Evolutionary conservation across 225 moss, liverwort and hornwort species (phyloP), one percentile per base, ranked within the genome.

Genomic region (Sphagnum contortum): DNA sequence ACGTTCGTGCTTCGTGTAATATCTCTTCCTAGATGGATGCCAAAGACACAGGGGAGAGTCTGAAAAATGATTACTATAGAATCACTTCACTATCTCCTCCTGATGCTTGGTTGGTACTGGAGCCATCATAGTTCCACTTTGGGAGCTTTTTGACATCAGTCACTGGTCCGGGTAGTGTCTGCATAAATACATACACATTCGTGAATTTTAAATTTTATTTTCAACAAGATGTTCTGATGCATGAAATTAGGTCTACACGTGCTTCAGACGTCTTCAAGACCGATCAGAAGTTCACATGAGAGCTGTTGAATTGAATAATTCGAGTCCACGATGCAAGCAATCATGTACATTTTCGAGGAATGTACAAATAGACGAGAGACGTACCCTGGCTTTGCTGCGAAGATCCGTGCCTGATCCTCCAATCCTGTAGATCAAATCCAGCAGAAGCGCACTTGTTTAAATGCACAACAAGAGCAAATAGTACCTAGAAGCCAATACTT

Each of bases 71-170:
- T 64, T 62, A 82, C 81, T 77, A 66, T 3, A 83, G 59, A 61
- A 83, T 83, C 11, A 83, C 83, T 62, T 83, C 83, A 55, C 75
- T 75, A 57, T 83, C 83, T 6, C 56, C 51, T n/a, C 83, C 83
- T 0, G 72, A 64, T 47, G 83, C 83, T 67, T 83, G 83, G 8
- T 55, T 57, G 3, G 83, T 83, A 63, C 80, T 80, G 2, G 76
- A 76, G 44, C 83, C 83, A 29, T 83, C 83, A 48, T 75, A 83
- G 64, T 83, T 83, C 83, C 83, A 83, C 14, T 59, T 75, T 8
- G 77, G 77, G 48, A 83, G 47, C 48, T 77, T 73, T 8, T 48
- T 29, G 7, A 64, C 5, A 50, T 60, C 68, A 3, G 48, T 77
- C 12, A 83, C 67, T 29, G 77, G 76, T 44, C 74, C 74, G 1